Evolutionary conservation across 1,284 basidiomycete genomes (phyloP).

Genomic region (Cryptococcus sp.): DNA sequence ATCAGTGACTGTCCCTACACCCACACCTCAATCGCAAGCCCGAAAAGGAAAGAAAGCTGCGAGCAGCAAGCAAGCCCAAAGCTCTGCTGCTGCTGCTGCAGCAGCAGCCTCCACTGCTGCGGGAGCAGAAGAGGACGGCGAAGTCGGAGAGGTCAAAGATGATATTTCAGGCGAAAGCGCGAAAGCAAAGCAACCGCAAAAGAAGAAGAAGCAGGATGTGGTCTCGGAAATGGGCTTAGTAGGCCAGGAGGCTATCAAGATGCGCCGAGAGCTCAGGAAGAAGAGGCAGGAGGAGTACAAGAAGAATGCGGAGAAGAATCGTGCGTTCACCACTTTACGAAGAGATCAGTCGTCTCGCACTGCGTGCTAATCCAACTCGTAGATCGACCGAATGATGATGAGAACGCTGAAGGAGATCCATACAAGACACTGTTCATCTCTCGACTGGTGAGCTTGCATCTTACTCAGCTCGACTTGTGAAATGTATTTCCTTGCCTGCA

Average conservation of each 20-base stretch:
- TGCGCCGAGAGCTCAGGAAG: constrained; percentile 74
- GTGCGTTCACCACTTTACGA: constrained; percentile 57
- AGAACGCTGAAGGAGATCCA: constrained; percentile 93
- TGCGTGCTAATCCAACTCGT: constrained; percentile 41
- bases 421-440: constrained; percentile 99
- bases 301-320: constrained; percentile 76
- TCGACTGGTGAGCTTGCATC: constrained; percentile 65
- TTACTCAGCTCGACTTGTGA: too few species aligned
- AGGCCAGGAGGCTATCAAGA: constrained; percentile 59
- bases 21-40: not conserved
- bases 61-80: constrained; percentile 7
- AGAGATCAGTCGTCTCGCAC: not conserved
- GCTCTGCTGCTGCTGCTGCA: not conserved
- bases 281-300: constrained; percentile 77
- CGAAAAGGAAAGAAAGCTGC: constrained; percentile 11
- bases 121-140: constrained; percentile 23
- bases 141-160: constrained; percentile 20
- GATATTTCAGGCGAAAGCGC: constrained; percentile 11
- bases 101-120: constrained; percentile 9
- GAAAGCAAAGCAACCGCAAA: constrained; percentile 27
- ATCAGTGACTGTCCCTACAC: not conserved
- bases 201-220: constrained; percentile 64
- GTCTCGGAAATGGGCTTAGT: constrained; percentile 57
- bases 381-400: constrained; percentile 86
- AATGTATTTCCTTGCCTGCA: too few species aligned